Percentiles rank a stretch among this genome's conserved stretches.
Conservation (phyloP, 2,329 filamentous ascomycete species). For the Pestalotiopsis sp. region DNA sequence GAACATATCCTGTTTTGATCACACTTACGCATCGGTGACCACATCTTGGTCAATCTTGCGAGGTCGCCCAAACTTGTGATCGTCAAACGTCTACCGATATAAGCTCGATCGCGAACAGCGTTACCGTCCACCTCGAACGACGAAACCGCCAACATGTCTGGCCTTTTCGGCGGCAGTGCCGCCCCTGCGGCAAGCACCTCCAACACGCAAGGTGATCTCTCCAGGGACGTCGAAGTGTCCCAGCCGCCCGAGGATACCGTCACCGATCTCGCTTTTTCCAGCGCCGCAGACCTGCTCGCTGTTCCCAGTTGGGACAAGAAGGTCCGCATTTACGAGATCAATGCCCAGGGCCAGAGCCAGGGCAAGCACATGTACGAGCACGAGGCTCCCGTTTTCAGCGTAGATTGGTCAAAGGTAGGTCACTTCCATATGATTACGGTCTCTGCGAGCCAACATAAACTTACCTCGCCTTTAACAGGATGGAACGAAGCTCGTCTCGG, state of each 20-base stretch:
- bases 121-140: neutral
- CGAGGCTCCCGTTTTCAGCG: constrained; percentile 80
- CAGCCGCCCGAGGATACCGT: constrained; percentile 87
- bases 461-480: constrained; percentile 58
- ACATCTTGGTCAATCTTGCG: neutral
- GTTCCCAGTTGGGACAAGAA: constrained; percentile 98
- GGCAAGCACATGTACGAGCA: constrained; percentile 87
- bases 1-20: neutral
- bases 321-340: constrained; percentile 94
- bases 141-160: constrained; percentile 58
- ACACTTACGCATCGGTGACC: neutral
- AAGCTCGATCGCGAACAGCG: neutral
- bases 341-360: constrained; percentile 73
- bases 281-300: constrained; percentile 74
- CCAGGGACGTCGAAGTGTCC: constrained; percentile 79
- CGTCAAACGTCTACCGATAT: neutral
- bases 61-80: neutral
- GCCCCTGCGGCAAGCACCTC: constrained; percentile 57
- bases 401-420: constrained; percentile 85
- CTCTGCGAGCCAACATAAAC: constrained; percentile 15
- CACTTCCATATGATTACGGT: constrained; percentile 14
- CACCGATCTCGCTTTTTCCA: constrained; percentile 77
- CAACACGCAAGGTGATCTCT: constrained; percentile 82
- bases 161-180: constrained; percentile 59
- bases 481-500: constrained; percentile 84